phyloP scores from a whole-genome alignment of 805 yeast genomes.

The Naumovozyma castellii region DNA sequence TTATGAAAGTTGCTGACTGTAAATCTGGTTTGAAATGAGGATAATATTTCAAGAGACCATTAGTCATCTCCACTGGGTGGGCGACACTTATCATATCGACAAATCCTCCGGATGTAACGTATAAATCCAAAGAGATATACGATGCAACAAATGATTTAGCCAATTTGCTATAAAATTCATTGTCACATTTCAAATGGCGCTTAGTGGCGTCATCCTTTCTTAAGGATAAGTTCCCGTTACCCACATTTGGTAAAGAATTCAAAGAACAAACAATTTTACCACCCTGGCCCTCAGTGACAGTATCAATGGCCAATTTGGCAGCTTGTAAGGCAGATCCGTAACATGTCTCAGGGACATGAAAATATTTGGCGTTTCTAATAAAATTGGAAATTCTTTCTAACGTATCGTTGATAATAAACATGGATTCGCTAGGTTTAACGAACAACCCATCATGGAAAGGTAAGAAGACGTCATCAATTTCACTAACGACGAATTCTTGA shows the following conservation, averaged over 20 bases:
- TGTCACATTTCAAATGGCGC: conserved; percentile 48
- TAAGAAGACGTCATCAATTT: conserved; percentile 50
- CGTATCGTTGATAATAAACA: conserved; percentile 54
- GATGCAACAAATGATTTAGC: conserved; percentile 45
- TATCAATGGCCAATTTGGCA: conserved; percentile 51
- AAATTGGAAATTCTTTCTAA: conserved; percentile 40
- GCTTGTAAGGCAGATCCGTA: conserved; percentile 72
- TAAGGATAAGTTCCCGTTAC: conserved; percentile 59
- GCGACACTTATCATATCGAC: conserved; percentile 73
- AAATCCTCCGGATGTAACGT: conserved; percentile 53
- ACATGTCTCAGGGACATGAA: conserved; percentile 45
- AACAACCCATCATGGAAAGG: conserved; percentile 73
- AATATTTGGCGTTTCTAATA: conserved; percentile 25
- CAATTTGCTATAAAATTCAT: conserved; percentile 51
- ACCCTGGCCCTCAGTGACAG: conserved; percentile 48
- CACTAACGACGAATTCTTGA: conserved; percentile 53
- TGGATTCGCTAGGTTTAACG: conserved; percentile 65
- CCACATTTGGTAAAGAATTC: conserved; percentile 66
- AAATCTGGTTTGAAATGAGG: conserved; percentile 54
- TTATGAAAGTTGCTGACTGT: conserved; percentile 58
- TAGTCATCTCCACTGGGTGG: conserved; percentile 51
- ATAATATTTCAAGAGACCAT: conserved; percentile 62
- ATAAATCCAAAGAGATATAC: conserved; percentile 69
- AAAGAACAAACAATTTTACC: conserved; percentile 72
- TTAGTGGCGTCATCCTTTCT: conserved; percentile 36